phyloP scores from a whole-genome alignment of 257 asterid genomes.

The Mentha longifolia region DNA sequence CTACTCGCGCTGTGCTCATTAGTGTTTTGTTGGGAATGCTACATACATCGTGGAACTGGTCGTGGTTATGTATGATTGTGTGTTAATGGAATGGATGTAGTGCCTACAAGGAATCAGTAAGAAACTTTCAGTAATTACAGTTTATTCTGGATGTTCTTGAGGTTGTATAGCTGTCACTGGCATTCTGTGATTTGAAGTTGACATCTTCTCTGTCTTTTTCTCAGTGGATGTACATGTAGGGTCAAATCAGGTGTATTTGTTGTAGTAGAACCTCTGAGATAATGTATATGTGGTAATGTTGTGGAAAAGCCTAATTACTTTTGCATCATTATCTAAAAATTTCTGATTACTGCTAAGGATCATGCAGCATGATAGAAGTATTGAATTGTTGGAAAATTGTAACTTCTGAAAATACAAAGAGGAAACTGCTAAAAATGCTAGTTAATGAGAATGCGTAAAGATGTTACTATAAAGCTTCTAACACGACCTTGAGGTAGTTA shows the following conservation, averaged over 20 bases:
- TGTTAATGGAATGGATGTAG: not conserved
- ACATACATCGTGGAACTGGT: not conserved
- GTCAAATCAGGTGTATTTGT: constrained; percentile 3
- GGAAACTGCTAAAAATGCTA: not conserved
- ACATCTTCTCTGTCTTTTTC: not conserved
- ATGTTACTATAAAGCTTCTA: not conserved
- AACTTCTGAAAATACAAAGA: not conserved
- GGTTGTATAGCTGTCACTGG: not conserved
- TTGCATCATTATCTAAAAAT: not conserved
- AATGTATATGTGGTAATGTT: constrained; percentile 1
- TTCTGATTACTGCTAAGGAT: not conserved
- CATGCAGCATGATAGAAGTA: not conserved
- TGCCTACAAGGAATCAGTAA: not conserved
- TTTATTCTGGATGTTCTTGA: not conserved
- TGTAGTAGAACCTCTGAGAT: constrained; percentile 1
- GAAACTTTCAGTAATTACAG: not conserved
- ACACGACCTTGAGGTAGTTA: not conserved
- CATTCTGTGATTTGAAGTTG: not conserved
- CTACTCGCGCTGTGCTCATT: not conserved
- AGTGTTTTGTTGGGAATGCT: not conserved
- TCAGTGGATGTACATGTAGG: not conserved
- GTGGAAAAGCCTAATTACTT: not conserved
- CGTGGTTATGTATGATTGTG: not conserved
- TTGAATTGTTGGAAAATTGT: not conserved
- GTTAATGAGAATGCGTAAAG: not conserved